A percentile compares a stretch with the other conserved stretches of the same genome.
Conservation (phyloP, 345 rosid genomes). For the Dovyalis caffra region DNA sequence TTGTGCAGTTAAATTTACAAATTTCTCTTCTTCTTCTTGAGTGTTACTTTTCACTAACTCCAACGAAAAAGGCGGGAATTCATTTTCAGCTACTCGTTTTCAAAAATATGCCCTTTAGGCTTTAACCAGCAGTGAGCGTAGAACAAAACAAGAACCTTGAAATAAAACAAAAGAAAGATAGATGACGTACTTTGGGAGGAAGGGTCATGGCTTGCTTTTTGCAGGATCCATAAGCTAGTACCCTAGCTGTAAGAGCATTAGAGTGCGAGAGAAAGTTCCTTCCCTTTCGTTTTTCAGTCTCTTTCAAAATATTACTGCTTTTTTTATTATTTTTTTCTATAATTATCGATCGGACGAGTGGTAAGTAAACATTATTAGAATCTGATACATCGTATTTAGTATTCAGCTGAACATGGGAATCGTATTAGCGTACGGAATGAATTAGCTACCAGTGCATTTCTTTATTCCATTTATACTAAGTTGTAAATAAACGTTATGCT, state of each 20-base stretch:
- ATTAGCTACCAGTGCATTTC: too few relatives aligned
- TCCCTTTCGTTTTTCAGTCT: too few relatives aligned
- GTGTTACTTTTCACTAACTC: not conserved
- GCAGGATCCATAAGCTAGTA: not conserved
- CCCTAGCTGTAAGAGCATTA: not conserved
- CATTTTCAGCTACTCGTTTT: not conserved
- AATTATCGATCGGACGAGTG: too few relatives aligned
- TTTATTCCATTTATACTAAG: too few relatives aligned
- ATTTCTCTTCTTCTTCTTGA: not conserved
- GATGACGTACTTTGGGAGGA: not conserved
- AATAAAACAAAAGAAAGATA: not conserved
- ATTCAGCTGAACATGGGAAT: too few relatives aligned
- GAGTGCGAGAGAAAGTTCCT: not conserved
- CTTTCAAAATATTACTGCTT: too few relatives aligned
- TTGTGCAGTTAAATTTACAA: not conserved
- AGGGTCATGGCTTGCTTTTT: not conserved
- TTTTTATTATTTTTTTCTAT: too few relatives aligned
- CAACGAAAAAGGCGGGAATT: not conserved
- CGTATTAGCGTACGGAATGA: too few relatives aligned
- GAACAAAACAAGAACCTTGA: not conserved
- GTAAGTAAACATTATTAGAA: too few relatives aligned
- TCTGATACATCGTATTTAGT: too few relatives aligned
- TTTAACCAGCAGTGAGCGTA: not conserved
- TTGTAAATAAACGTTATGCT: too few relatives aligned
- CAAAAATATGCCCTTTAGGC: too few relatives aligned